These are phyloP conservation scores for Gamarada debralockiae DNA, from an alignment of 495 filamentous ascomycete genomes.

Conservation along the genomic window DNA sequence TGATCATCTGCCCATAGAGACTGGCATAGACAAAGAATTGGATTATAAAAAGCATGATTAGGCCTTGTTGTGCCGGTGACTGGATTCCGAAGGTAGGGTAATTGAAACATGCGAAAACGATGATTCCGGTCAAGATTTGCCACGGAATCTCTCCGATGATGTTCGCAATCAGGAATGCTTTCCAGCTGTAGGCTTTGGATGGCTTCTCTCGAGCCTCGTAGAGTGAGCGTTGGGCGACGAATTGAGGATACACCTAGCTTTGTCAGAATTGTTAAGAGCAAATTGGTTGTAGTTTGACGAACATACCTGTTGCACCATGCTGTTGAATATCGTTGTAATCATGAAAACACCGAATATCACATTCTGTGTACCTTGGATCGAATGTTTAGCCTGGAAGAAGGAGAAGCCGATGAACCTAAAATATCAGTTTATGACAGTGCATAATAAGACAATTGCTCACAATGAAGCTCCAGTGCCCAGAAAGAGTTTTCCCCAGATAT, in stretches of 20 bases:
- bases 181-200: constrained; percentile 79
- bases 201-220: constrained; percentile 87
- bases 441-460: constrained; percentile 48
- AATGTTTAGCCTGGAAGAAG: constrained; percentile 70
- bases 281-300: too few species aligned
- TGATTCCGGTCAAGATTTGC: constrained; percentile 63
- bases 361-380: constrained; percentile 77
- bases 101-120: constrained; percentile 48
- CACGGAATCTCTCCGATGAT: constrained; percentile 59
- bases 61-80: too few species aligned
- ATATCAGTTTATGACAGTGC: constrained; percentile 21
- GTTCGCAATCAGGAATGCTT: constrained; percentile 70
- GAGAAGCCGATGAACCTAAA: constrained; percentile 90
- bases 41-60: background rate
- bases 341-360: constrained; percentile 87
- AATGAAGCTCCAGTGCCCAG: constrained; percentile 43
- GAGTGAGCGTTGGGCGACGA: constrained; percentile 69
- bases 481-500: constrained; percentile 25
- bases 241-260: too few species aligned
- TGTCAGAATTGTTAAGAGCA: too few species aligned
- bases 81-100: constrained; percentile 55
- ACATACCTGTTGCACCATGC: constrained; percentile 79
- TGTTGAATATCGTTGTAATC: constrained; percentile 67
- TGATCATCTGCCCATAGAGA: background rate
- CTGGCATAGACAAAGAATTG: background rate